Base-by-base conservation (phyloP, 257 asterid genomes). In the Echium plantagineum region DNA sequence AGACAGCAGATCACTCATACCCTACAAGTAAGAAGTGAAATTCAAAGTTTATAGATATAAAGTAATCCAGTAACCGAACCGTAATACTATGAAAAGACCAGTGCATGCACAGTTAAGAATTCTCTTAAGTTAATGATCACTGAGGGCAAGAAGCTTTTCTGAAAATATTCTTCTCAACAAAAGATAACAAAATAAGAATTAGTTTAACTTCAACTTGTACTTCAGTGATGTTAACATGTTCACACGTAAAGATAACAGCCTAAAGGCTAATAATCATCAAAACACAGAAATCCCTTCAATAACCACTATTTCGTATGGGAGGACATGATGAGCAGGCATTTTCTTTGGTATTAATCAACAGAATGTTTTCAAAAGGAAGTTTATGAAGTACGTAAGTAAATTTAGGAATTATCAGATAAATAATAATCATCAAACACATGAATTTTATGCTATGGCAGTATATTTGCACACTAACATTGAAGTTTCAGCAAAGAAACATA, bases 1-100 rank as follows among this genome's bases (percentile, higher is more conserved):
- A 58, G 99, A 93, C 58, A 93, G 77, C 65, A 93, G 94, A 87
- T 93, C 99, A 77, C 97, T 93, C 99, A 93, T 93, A 62, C 99
- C 99, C 99, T 93, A 71, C 71, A 73, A 69, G 70, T 18, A 16
- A 56, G 22, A 56, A 10, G 5, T 16, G 49, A 1, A 26, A 15
- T 6, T 5, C 18, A 24, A 2, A 56, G 38, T 24, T 56, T 56
- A 17, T 24, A 16, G 17, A 42, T 13, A n/a, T 10, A 10, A 10
- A 2, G 35, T 56, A 28, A 24, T 19, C 19, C 13, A 56, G 19
- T 35, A 20, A 55, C 38, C 49, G 0, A 42, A 42, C 17, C 10
- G 2, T 12, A 42, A 12, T 3, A 42, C 13, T 42, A 42, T 12
- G 17, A 42, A 10, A 42, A 3, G 4, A 42, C 3, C 49, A 42